phyloP scores from a whole-genome alignment of 148 eudicot species.

The Fagopyrum tataricum region DNA sequence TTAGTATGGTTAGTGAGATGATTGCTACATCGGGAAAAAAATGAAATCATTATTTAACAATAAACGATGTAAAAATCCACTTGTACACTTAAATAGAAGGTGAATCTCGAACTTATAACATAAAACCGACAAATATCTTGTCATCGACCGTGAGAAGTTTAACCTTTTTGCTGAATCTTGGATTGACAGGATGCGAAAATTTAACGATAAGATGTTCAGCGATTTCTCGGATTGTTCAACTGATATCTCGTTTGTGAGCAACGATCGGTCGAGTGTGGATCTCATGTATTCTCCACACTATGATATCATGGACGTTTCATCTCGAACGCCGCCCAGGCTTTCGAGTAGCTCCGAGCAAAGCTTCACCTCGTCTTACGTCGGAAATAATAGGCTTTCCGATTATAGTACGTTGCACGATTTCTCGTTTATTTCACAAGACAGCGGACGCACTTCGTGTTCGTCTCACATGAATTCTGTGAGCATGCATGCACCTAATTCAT shows the following conservation, averaged over 20 bases:
- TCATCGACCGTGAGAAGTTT: too few relatives aligned
- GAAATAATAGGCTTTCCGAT: constrained; percentile 36
- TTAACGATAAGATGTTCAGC: constrained; percentile 25
- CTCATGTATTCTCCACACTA: constrained; percentile 36
- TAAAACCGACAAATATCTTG: too few relatives aligned
- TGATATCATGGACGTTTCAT: constrained; percentile 34
- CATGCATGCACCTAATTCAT: constrained; percentile 10
- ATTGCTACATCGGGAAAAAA: too few relatives aligned
- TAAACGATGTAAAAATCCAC: too few relatives aligned
- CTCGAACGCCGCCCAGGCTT: constrained; percentile 35
- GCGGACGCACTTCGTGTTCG: constrained; percentile 44
- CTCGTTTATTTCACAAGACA: constrained; percentile 49
- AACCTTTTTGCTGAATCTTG: background rate
- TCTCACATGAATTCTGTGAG: constrained; percentile 34
- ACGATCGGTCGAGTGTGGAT: constrained; percentile 62
- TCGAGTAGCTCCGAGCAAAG: constrained; percentile 63
- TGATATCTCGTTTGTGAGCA: constrained; percentile 78
- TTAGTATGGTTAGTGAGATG: too few relatives aligned
- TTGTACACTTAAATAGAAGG: too few relatives aligned
- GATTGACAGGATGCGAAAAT: constrained; percentile 11
- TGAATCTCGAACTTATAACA: too few relatives aligned
- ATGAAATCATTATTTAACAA: too few relatives aligned
- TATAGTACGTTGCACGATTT: constrained; percentile 30
- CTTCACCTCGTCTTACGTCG: constrained; percentile 29
- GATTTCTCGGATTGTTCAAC: constrained; percentile 54